Evolutionary conservation across 2,329 filamentous ascomycete genomes (phyloP).

Genomic region (Furcasterigmium furcatum): DNA sequence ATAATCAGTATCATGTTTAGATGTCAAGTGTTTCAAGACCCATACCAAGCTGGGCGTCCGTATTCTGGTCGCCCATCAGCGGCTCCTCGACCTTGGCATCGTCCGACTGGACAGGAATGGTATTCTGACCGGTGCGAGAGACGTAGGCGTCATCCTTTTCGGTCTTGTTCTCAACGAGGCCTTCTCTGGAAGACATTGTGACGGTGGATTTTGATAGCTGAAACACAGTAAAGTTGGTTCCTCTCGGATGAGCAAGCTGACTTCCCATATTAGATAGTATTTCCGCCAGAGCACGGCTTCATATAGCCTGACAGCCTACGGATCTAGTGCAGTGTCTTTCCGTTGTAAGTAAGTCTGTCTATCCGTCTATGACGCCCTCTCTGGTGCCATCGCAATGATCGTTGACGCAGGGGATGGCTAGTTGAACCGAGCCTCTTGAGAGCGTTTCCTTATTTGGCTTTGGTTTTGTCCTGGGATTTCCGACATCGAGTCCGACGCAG

Average conservation of each 20-base stretch:
- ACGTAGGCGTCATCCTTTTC: constrained; percentile 20
- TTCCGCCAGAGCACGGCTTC: too few species aligned
- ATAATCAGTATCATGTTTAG: background rate
- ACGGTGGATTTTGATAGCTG: background rate
- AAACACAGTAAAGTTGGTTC: too few species aligned
- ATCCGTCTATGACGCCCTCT: too few species aligned
- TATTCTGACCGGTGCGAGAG: constrained; percentile 25
- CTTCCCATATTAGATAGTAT: too few species aligned
- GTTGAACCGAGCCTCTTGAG: too few species aligned
- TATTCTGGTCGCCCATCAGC: constrained; percentile 22
- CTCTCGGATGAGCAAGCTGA: too few species aligned
- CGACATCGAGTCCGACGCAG: background rate
- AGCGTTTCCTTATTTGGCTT: background rate
- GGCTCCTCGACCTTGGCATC: constrained; percentile 26
- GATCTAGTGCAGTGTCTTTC: too few species aligned
- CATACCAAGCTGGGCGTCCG: constrained; percentile 30
- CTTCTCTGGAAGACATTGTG: constrained; percentile 8
- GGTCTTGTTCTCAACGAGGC: constrained; percentile 3
- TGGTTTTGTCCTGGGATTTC: too few species aligned
- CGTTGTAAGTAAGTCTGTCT: too few species aligned
- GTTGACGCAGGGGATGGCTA: too few species aligned
- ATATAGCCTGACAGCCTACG: too few species aligned
- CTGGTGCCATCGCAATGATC: too few species aligned
- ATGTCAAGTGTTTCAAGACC: background rate
- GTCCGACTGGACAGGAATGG: constrained; percentile 28